Evolutionary conservation across 2,329 filamentous ascomycete species (phyloP), one percentile per base, ranked within the genome.

Genomic region (Drechslera avenae): DNA sequence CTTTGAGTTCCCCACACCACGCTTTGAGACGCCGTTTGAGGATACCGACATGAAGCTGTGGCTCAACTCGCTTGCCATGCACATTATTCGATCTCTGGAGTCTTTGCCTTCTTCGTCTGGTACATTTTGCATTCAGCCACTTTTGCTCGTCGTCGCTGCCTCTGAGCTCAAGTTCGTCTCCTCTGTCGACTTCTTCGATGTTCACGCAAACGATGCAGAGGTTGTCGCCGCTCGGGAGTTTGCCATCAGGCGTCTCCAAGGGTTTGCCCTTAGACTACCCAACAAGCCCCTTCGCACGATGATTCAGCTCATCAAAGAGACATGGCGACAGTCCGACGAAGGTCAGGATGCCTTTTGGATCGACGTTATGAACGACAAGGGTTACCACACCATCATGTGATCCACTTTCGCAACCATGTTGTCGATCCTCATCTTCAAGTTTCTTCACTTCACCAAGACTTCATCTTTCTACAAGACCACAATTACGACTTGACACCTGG

Each of bases 351-450:
- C 75, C 3, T 83, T 82, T 63, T 83, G 81, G 81, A 75, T 83
- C 59, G 80, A 83, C 61, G 75, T 83, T 5, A 80, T 82, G 77
- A 78, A 81, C 57, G 79, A 83, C 63, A 81, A 79, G 50, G 77
- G 79, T 7, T 83, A 79, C 79, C 79, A 83, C 64, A 83, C 80
- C 12, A 78, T 83, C 19, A 80, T 82, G 76, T 79, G 77, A 16
- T 79, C 36, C 35, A 53, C 14, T 68, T n/a, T 17, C 14, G 8
- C 10, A 28, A 28, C 9, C 26, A 28, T 28, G 23, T 14, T 32
- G 17, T 35, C 18, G 31, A 14, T 16, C 28, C 14, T 23, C 19
- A 26, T 47, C 37, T 52, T 52, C 34, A 28, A 3, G 12, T 28
- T 12, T 10, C 46, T 52, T 50, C 23, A 26, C 46, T 32, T 43